Evolutionary conservation across 2,329 filamentous ascomycete genomes (phyloP).

Genomic region (Ilyonectria mors-panacis): DNA sequence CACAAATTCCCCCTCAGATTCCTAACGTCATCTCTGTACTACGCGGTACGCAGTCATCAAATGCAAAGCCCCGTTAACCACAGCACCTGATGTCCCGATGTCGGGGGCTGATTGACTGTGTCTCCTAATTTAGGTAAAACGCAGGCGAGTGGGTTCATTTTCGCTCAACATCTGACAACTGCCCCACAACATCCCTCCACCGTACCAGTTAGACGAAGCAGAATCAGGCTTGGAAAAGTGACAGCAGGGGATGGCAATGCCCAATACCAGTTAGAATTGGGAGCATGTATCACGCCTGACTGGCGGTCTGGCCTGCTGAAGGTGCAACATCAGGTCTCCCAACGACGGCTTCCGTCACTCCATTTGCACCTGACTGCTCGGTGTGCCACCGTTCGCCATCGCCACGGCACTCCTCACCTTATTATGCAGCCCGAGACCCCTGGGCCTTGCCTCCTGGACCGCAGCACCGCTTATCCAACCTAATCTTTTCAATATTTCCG

Average conservation of each 20-base stretch:
- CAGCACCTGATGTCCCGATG: too few species aligned
- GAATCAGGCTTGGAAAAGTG: neutral
- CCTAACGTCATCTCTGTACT: too few species aligned
- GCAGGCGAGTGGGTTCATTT: neutral
- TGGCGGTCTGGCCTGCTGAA: neutral
- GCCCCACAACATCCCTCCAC: neutral
- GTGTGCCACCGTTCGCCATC: neutral
- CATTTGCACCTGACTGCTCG: constrained; percentile 16
- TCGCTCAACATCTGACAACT: constrained; percentile 1
- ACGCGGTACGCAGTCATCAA: too few species aligned
- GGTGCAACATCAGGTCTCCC: constrained; percentile 7
- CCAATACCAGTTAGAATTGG: neutral
- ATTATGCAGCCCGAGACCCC: constrained; percentile 10
- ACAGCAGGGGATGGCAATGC: neutral
- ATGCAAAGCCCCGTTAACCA: too few species aligned
- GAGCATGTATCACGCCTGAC: neutral
- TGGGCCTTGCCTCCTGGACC: too few species aligned
- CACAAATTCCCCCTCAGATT: too few species aligned
- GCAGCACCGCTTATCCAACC: neutral
- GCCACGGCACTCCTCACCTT: neutral
- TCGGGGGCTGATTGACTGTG: too few species aligned
- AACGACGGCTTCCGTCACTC: neutral
- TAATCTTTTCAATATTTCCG: neutral
- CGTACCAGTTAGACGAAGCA: neutral
- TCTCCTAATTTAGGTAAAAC: too few species aligned